Evolutionary conservation across 1,284 basidiomycete genomes (phyloP), one percentile per base, ranked within the genome.

Genomic region (Cryptococcus jaspeensis): DNA sequence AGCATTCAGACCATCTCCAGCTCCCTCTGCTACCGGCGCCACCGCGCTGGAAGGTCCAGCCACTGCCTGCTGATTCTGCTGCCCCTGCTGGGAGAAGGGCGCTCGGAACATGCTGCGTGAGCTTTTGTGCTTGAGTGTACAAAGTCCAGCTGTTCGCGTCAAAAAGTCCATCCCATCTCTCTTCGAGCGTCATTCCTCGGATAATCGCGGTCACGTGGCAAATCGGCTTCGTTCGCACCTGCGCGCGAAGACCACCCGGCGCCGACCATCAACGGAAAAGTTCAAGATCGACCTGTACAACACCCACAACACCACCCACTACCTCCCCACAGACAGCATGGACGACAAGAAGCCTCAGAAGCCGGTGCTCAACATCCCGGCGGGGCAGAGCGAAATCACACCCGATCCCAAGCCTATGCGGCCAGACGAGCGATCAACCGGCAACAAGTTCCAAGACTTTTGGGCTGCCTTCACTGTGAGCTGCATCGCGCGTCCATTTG

Each of bases 101-200:
- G 56, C 51, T 51, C 54, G 50, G 50, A 63, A 61, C 62, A 63
- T 63, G 76, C 53, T 1, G 62, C 5, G 11, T 45, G 42, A 40
- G 16, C 18, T 16, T 13, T 32, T 35, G 16, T 16, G 32, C 9
- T 36, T 37, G 25, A 32, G 20, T 47, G 18, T n/a, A 47, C 28
- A 32, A n/a, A n/a, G n/a, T n/a, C n/a, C n/a, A n/a, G n/a, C n/a
- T n/a, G n/a, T n/a, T n/a, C n/a, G 44, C 20, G 16, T 22, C 25
- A 20, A n/a, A 36, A 47, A 28, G 28, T 32, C 28, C 9, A n/a
- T n/a, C n/a, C 16, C 22, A 25, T 23, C 18, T 22, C 16, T 12
- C 13, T 45, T 6, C 44, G 28, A 45, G 44, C n/a, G 20, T 45
- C 44, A 45, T 25, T 20, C 28, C 22, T n/a, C 45, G 11, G 25